Base-by-base conservation (phyloP, 2,329 filamentous ascomycete species). In the Sclerotinia sclerotiorum region DNA sequence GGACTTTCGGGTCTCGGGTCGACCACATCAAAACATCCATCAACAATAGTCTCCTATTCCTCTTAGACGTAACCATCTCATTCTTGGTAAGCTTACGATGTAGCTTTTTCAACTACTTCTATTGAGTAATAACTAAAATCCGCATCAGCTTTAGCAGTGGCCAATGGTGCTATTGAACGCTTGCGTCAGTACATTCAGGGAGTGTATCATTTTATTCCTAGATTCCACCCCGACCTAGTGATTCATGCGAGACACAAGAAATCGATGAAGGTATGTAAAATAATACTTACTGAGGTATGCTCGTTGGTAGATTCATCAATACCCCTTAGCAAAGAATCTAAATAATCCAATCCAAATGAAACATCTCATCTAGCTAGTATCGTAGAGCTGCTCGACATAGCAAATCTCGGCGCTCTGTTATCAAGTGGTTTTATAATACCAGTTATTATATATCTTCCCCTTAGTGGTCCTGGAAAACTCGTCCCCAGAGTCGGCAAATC, bases 401-500 rank as follows among this genome's bases (percentile, higher is more conserved):
- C n/a, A 10, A 24, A 58, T 21, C 52, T 55, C 44, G 42, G 42
- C 15, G 32, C n/a, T 24, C 17, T 55, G 4, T n/a, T 19, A 10
- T 56, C 29, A 15, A 66, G 55, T 46, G 44, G 46, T 21, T 67
- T 6, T 27, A 46, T 61, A 19, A n/a, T 8, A 17, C 52, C 46
- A 21, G 32, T 54, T 42, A 44, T 27, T n/a, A n/a, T n/a, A n/a
- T n/a, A n/a, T 19, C 17, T 60, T 51, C 24, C 51, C n/a, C 19
- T n/a, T 60, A 17, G 46, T 61, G 10, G 32, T 24, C n/a, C n/a
- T n/a, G n/a, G n/a, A n/a, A n/a, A n/a, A n/a, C n/a, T n/a, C n/a
- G n/a, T n/a, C 21, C 65, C 65, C 13, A 67, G 55, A 39, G 46
- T 67, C 21, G 65, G 65, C 1, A 55, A 67, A 24, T 67, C 54